A percentile compares a stretch with the other conserved stretches of the same genome.
Conservation (phyloP, 805 yeast species). For the Metschnikowia sp. region DNA sequence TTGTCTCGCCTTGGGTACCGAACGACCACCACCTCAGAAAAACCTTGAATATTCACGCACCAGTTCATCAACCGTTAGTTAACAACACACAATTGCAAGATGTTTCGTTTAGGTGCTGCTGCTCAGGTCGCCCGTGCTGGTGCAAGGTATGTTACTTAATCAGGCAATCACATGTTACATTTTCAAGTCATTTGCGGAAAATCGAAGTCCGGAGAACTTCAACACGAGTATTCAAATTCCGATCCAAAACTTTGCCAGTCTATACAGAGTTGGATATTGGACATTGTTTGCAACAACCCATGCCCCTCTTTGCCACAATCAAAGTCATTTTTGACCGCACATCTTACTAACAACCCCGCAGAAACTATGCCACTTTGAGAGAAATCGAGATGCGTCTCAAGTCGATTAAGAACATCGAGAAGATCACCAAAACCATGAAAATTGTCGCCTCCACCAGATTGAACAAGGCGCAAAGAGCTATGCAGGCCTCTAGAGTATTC, state of each 20-base stretch:
- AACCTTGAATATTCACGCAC: slow-evolving; percentile 9
- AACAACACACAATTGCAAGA: slow-evolving; percentile 22
- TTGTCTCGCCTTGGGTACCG: slow-evolving; percentile 19
- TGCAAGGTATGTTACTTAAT: slow-evolving; percentile 44
- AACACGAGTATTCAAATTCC: too few species aligned
- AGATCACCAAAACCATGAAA: slow-evolving; percentile 99
- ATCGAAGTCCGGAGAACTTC: too few species aligned
- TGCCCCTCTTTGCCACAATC: too few species aligned
- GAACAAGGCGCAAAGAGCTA: slow-evolving; percentile 92
- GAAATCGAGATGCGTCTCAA: slow-evolving; percentile 98
- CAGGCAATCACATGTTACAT: too few species aligned
- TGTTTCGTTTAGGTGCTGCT: slow-evolving; percentile 57
- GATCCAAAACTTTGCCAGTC: too few species aligned
- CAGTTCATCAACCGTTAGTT: slow-evolving; percentile 1
- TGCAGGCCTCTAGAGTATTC: slow-evolving; percentile 82
- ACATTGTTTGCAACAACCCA: too few species aligned
- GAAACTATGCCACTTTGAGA: slow-evolving; percentile 97
- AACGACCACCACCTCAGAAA: slow-evolving; percentile 19
- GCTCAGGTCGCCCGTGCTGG: slow-evolving; percentile 49
- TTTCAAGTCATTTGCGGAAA: too few species aligned
- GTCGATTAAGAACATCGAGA: slow-evolving; percentile 97
- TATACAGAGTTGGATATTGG: too few species aligned
- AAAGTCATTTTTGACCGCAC: neutral
- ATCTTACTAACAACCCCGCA: slow-evolving; percentile 31
- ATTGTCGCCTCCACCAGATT: slow-evolving; percentile 98